Percentiles rank a stretch among this genome's conserved stretches.
These are phyloP conservation scores for Bretschneidera sinensis DNA, from an alignment of 345 rosid species.

Conservation along the genomic window DNA sequence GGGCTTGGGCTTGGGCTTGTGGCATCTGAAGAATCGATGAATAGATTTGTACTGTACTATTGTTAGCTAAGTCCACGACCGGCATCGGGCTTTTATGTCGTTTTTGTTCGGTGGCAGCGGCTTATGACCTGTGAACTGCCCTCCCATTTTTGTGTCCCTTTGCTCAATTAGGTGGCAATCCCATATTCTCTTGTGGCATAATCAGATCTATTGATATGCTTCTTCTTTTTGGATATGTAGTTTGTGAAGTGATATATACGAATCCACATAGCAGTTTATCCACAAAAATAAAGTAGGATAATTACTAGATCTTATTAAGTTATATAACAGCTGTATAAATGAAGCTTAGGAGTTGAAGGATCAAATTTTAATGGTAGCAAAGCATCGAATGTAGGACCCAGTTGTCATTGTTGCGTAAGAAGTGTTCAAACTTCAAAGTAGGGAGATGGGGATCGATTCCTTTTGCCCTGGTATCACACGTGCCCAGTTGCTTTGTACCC, in stretches of 20 bases:
- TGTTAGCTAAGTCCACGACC: too few species aligned
- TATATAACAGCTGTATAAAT: neutral
- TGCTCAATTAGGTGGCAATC: slow-evolving; percentile 20
- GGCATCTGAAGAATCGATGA: too few species aligned
- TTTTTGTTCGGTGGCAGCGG: slow-evolving; percentile 31
- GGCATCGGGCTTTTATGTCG: too few species aligned
- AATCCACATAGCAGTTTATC: too few species aligned
- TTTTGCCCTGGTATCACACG: too few species aligned
- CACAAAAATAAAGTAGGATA: too few species aligned
- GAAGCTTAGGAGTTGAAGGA: neutral
- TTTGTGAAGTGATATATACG: too few species aligned
- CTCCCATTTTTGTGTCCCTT: slow-evolving; percentile 17
- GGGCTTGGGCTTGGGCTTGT: too few species aligned
- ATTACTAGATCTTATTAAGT: slow-evolving; percentile 1
- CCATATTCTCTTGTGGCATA: neutral
- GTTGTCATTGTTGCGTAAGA: slow-evolving; percentile 24
- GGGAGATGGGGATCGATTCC: slow-evolving; percentile 29
- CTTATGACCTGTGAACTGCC: slow-evolving; percentile 26
- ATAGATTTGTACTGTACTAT: too few species aligned
- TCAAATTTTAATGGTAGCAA: slow-evolving; percentile 14
- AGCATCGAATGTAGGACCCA: slow-evolving; percentile 14
- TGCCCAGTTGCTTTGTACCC: slow-evolving; percentile 9
- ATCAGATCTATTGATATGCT: neutral
- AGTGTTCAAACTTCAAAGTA: slow-evolving; percentile 26
- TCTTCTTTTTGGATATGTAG: neutral